A percentile compares a stretch with the other conserved stretches of the same genome.
Evolutionary conservation across 768 basidiomycete species (phyloP).

Genomic region (Trametes punicea): DNA sequence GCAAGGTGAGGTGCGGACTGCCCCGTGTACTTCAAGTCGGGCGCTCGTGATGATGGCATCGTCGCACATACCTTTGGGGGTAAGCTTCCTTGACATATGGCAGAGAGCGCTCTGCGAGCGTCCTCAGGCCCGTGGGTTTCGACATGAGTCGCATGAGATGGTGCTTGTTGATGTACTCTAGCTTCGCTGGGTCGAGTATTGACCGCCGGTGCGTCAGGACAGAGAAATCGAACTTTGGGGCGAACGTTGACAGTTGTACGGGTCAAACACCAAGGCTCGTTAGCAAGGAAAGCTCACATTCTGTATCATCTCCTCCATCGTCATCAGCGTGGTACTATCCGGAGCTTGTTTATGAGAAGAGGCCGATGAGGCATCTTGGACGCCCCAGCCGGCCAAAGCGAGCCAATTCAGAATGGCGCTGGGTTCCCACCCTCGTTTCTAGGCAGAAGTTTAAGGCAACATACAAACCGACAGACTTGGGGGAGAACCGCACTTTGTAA

Average conservation of each 20-base stretch:
- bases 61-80: slow-evolving; percentile 48
- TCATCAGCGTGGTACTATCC: slow-evolving; percentile 64
- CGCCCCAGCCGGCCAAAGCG: slow-evolving; percentile 92
- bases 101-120: slow-evolving; percentile 53
- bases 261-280: background rate
- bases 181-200: slow-evolving; percentile 73
- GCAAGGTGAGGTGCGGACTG: slow-evolving; percentile 43
- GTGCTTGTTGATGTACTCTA: slow-evolving; percentile 86
- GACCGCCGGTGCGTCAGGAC: slow-evolving; percentile 79
- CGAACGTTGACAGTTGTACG: background rate
- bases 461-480: background rate
- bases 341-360: slow-evolving; percentile 42
- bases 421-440: slow-evolving; percentile 90
- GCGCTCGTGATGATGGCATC: no score
- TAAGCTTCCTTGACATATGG: slow-evolving; percentile 52
- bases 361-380: slow-evolving; percentile 31
- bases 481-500: slow-evolving; percentile 61
- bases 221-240: slow-evolving; percentile 65
- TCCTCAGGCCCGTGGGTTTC: slow-evolving; percentile 46
- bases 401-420: slow-evolving; percentile 89
- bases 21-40: no score
- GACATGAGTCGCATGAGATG: slow-evolving; percentile 63
- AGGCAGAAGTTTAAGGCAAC: background rate
- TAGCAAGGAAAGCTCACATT: slow-evolving; percentile 39
- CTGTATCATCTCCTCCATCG: slow-evolving; percentile 59